Percentiles rank a stretch among this genome's conserved stretches.
Conservation (phyloP, 176 grass and related monocot species). For the Juncus inflexus region DNA sequence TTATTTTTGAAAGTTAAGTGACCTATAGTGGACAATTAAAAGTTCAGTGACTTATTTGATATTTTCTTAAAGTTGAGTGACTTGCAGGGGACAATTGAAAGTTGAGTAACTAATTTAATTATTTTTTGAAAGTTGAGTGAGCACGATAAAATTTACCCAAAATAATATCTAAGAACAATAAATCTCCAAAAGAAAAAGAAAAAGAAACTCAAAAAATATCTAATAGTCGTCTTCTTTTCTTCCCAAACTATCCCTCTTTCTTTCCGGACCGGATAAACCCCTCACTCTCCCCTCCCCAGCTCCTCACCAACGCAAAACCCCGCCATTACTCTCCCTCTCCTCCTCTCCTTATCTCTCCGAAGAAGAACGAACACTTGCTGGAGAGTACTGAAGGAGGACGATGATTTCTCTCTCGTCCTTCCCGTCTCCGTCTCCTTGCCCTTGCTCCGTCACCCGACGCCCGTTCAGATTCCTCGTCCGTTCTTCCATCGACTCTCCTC, state of each 20-base stretch:
- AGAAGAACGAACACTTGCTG: not conserved
- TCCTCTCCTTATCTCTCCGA: not conserved
- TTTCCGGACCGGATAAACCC: conserved; percentile 18
- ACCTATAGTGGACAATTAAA: too few relatives aligned
- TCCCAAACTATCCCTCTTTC: not conserved
- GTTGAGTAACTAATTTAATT: too few relatives aligned
- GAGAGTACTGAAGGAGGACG: too few relatives aligned
- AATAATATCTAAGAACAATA: too few relatives aligned
- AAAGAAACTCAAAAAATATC: too few relatives aligned
- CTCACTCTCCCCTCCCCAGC: not conserved
- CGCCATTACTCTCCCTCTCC: not conserved
- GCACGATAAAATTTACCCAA: too few relatives aligned
- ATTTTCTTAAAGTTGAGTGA: too few relatives aligned
- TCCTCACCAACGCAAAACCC: not conserved
- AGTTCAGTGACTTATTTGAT: too few relatives aligned
- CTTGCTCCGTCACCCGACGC: conserved; percentile 24
- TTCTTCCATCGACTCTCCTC: conserved; percentile 31
- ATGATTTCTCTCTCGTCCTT: conserved; percentile 32
- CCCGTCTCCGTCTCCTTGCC: conserved; percentile 34
- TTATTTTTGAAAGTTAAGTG: too few relatives aligned
- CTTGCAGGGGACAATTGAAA: too few relatives aligned
- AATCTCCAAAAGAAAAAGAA: too few relatives aligned
- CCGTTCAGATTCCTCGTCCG: conserved; percentile 20
- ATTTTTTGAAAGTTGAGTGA: too few relatives aligned
- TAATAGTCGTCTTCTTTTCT: not conserved